Base-by-base conservation (phyloP, 495 filamentous ascomycete species). In the Penicillium bialowiezense region DNA sequence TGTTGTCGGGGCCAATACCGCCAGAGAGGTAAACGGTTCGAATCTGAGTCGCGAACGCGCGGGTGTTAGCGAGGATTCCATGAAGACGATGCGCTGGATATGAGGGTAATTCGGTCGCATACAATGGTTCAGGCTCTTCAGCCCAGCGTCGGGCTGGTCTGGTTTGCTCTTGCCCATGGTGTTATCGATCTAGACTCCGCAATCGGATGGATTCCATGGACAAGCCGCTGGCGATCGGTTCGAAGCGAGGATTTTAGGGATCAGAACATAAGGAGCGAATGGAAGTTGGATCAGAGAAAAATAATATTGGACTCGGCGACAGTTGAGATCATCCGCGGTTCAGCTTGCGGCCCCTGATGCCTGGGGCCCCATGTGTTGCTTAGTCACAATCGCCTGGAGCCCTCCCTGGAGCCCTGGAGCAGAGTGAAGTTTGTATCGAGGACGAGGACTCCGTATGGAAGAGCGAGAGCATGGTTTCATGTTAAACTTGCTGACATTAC, bases 21-120 rank as follows among this genome's bases (percentile, higher is more conserved):
- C 93, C 93, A 98, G 81, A 73, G 67, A 34, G 93, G 90, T 18
- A 98, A 80, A 51, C 81, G 81, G 63, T 80, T 80, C 50, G 86
- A 90, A 71, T 98, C 91, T 97, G 55, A 55, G 31, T 41, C 36
- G 40, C 28, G 24, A 50, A 46, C 21, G 52, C n/a, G 31, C 42
- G 21, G 33, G 17, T 36, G 41, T 55, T 36, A 50, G 42, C 31
- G 46, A 17, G 12, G 4, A 8, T 26, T 26, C n/a, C 15, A 49
- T 54, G 18, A 33, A 37, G 37, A 36, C 4, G 40, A 48, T 8
- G 51, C 41, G 35, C 46, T 4, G 29, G 7, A 14, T 13, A 19
- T 17, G 18, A 33, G 29, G 35, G 13, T 7, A 42, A 24, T 19
- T 1, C 0, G 21, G n/a, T 26, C 12, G 29, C 84, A 56, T 80